phyloP scores from a whole-genome alignment of 2,329 filamentous ascomycete species.

The Fusarium sp. region DNA sequence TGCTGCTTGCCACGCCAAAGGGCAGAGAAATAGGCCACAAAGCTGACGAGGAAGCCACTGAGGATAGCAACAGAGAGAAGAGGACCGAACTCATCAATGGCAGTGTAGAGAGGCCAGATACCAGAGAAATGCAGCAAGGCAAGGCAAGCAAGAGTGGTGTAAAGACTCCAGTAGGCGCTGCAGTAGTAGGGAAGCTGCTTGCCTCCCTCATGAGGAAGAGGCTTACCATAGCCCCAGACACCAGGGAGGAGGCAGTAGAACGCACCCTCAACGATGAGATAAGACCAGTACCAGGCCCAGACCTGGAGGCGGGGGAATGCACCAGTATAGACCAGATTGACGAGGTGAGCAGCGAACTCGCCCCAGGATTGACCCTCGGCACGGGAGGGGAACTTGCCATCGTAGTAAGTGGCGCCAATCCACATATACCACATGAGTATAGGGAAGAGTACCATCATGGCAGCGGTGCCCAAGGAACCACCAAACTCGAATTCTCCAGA shows the following conservation, averaged over 20 bases:
- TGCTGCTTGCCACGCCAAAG: conserved; percentile 82
- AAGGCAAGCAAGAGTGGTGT: conserved; percentile 79
- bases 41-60: conserved; percentile 83
- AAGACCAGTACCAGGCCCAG: conserved; percentile 94
- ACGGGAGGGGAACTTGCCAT: conserved; percentile 79
- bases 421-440: conserved; percentile 99
- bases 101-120: conserved; percentile 86
- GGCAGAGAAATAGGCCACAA: conserved; percentile 88
- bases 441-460: conserved; percentile 95
- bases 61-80: conserved; percentile 92
- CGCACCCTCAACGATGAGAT: conserved; percentile 83
- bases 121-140: conserved; percentile 81
- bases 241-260: conserved; percentile 89
- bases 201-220: conserved; percentile 80
- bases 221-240: conserved; percentile 87
- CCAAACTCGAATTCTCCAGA: conserved; percentile 83
- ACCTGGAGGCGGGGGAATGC: conserved; percentile 84
- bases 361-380: conserved; percentile 69
- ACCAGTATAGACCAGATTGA: conserved; percentile 77
- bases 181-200: conserved; percentile 95
- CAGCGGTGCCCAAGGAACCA: conserved; percentile 78
- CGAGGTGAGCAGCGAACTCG: conserved; percentile 78
- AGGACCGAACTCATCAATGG: conserved; percentile 94
- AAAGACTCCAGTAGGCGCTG: conserved; percentile 87
- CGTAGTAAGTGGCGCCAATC: conserved; percentile 92